These are phyloP conservation scores for Ichthyophthirius multifiliis DNA, from an alignment of 169 alveolate species.

Conservation along the genomic window DNA sequence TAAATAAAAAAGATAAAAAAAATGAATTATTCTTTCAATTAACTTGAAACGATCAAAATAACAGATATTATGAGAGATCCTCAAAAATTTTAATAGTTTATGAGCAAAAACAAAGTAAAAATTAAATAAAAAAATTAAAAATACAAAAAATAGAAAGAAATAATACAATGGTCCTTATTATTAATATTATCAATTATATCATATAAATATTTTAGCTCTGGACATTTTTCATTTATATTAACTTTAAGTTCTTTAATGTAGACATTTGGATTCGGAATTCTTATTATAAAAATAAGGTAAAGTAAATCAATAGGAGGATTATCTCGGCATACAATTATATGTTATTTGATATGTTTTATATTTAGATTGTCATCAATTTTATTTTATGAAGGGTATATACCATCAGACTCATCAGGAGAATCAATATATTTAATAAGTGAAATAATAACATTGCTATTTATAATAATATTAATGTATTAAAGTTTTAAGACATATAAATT, in stretches of 20 bases:
- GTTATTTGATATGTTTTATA: constrained; percentile 45
- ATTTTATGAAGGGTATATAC: constrained; percentile 64
- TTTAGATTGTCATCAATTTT: constrained; percentile 63
- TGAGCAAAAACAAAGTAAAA: too few relatives aligned
- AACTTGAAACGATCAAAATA: too few relatives aligned
- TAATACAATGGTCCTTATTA: constrained; percentile 13
- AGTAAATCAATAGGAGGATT: constrained; percentile 36
- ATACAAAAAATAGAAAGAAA: neutral
- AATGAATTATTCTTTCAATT: too few relatives aligned
- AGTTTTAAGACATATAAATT: constrained; percentile 22
- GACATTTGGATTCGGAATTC: constrained; percentile 36
- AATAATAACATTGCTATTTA: constrained; percentile 31
- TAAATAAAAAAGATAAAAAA: too few relatives aligned
- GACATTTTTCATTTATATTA: constrained; percentile 33
- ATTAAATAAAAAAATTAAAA: too few relatives aligned
- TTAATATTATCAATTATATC: neutral
- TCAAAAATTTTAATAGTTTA: too few relatives aligned
- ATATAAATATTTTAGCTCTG: constrained; percentile 22
- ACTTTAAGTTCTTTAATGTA: constrained; percentile 29
- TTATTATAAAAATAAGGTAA: constrained; percentile 12
- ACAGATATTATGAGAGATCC: too few relatives aligned
- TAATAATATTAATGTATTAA: constrained; percentile 43
- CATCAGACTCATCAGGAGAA: constrained; percentile 73
- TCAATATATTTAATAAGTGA: constrained; percentile 68
- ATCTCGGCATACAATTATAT: constrained; percentile 43